phyloP scores from a whole-genome alignment of 2,329 filamentous ascomycete genomes.

The Monilinia aucupariae region DNA sequence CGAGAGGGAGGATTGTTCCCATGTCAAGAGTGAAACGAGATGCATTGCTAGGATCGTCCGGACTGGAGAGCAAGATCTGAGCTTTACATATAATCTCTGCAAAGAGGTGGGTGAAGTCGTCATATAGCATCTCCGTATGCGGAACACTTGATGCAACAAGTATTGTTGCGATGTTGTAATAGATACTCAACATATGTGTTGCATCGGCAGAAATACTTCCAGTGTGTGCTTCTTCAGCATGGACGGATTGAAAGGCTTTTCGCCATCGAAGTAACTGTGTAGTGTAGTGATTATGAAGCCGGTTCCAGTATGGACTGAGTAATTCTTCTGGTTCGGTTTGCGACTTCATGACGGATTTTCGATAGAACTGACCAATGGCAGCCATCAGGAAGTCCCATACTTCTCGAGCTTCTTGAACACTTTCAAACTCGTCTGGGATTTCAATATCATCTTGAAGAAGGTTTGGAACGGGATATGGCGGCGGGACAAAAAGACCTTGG shows the following conservation, averaged over 20 bases:
- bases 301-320: conserved; percentile 27
- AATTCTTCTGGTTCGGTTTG: conserved; percentile 30
- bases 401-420: conserved; percentile 31
- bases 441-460: conserved; percentile 32
- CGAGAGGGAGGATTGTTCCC: conserved; percentile 33
- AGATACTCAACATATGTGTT: conserved; percentile 32
- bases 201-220: conserved; percentile 28
- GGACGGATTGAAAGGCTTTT: conserved; percentile 29
- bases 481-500: conserved; percentile 32
- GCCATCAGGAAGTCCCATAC: conserved; percentile 34
- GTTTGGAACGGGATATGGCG: conserved; percentile 33
- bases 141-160: conserved; percentile 31
- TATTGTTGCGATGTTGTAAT: conserved; percentile 33
- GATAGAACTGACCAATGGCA: conserved; percentile 33
- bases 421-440: conserved; percentile 30
- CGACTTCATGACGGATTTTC: conserved; percentile 30
- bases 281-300: conserved; percentile 31
- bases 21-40: conserved; percentile 33
- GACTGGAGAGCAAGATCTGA: conserved; percentile 28
- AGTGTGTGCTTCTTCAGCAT: conserved; percentile 27
- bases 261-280: conserved; percentile 32
- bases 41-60: conserved; percentile 32
- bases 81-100: conserved; percentile 32
- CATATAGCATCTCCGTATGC: conserved; percentile 33
- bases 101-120: conserved; percentile 31